Conservation (phyloP, 2,329 filamentous ascomycete species). For the Trichoderma polysporum region DNA sequence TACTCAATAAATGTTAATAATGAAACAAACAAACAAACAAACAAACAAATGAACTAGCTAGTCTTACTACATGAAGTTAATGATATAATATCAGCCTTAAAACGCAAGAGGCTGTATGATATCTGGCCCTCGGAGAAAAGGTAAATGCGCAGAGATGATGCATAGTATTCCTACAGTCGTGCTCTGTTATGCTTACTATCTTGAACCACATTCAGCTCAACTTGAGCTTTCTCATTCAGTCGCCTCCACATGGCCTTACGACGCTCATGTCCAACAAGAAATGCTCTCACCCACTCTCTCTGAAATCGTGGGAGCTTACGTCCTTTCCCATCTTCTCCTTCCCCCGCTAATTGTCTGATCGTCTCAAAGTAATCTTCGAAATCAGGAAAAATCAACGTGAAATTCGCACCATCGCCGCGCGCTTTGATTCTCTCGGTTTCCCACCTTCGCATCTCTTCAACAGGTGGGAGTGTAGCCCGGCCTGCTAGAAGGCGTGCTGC, state of each 20-base stretch:
- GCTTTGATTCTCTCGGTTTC: conserved; percentile 53
- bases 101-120: too few species aligned
- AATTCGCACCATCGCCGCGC: conserved; percentile 57
- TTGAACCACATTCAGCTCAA: not conserved
- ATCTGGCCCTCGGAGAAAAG: too few species aligned
- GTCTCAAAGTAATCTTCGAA: conserved; percentile 66
- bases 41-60: too few species aligned
- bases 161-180: not conserved
- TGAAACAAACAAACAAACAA: too few species aligned
- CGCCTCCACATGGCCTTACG: conserved; percentile 59
- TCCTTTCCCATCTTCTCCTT: conserved; percentile 43
- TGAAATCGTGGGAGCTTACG: conserved; percentile 46
- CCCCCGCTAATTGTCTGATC: conserved; percentile 50
- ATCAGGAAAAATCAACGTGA: conserved; percentile 58
- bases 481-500: conserved; percentile 59
- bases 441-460: conserved; percentile 53
- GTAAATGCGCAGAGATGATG: too few species aligned
- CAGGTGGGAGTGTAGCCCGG: conserved; percentile 48
- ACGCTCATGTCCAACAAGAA: conserved; percentile 54
- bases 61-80: too few species aligned
- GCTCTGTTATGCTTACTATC: not conserved
- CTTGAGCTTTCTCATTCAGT: conserved; percentile 39
- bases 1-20: too few species aligned
- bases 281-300: conserved; percentile 48
- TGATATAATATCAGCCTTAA: too few species aligned